Base-by-base conservation (phyloP, 2,329 filamentous ascomycete species). In the Passalora sequoiae region DNA sequence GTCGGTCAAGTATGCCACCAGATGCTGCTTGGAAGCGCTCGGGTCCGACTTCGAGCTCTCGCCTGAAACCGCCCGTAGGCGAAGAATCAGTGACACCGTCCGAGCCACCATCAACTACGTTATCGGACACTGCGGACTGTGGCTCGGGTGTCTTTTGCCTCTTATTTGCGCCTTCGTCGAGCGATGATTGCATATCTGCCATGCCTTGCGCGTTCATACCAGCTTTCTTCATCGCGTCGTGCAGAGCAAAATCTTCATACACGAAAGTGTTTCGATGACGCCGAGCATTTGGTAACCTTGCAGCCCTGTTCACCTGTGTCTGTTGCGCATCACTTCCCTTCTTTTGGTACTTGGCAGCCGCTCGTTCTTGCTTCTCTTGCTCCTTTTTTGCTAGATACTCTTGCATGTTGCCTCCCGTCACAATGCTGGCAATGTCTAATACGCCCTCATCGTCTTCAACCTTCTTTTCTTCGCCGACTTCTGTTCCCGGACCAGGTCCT, bases 351-450 rank as follows among this genome's bases (percentile, higher is more conserved):
- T 76, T 79, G 16, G 74, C 71, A 46, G 76, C 67, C 1, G 69
- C 68, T 64, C 79, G 83, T 47, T 84, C 81, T 4, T 74, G 73
- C 72, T 86, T 89, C 60, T 89, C 84, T 61, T 81, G 84, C 60
- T 91, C 86, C 63, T 86, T 88, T 67, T 86, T 86, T 7, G 85
- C 86, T 4, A 92, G 69, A 56, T 89, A 91, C 57, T 92, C 86
- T 55, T 81, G 80, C 55, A 87, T 87, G 48, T 65, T 64, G 22
- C 86, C 86, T 55, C 81, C 84, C 1, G 84, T 84, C 25, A 92
- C 86, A 52, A 92, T 89, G 53, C 77, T 84, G n/a, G 86, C 87
- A 35, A 92, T 85, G 55, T 92, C 85, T 3, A 92, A 71, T 6
- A 89, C 84, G 17, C 86, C 86, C 45, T 91, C 86, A 1, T 79